phyloP scores from a whole-genome alignment of 2,329 filamentous ascomycete genomes.

The Epichloe scottii region DNA sequence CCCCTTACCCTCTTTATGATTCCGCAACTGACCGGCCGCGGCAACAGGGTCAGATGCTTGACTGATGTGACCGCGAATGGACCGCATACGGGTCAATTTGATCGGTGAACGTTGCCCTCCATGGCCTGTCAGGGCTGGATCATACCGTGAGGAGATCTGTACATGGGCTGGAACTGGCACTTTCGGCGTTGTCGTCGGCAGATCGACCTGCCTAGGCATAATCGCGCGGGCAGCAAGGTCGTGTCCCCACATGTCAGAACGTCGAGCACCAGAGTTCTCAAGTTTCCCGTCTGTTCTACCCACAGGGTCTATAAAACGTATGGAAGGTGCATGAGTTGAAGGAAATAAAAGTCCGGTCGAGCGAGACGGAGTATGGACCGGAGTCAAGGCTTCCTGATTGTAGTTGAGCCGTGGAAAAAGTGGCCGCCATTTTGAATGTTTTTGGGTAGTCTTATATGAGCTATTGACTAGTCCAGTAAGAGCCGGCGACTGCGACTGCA shows the following conservation, averaged over 20 bases:
- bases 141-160: not conserved
- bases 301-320: conserved; percentile 19
- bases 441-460: conserved; percentile 14
- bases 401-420: conserved; percentile 12
- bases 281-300: conserved; percentile 19
- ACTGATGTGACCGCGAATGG: not conserved
- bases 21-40: not conserved
- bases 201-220: not conserved
- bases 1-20: not conserved
- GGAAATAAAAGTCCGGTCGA: conserved; percentile 30
- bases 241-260: not conserved
- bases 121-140: not conserved
- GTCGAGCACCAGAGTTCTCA: not conserved
- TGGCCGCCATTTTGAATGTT: conserved; percentile 14
- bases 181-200: conserved; percentile 13
- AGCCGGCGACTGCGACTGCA: not conserved
- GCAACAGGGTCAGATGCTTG: not conserved
- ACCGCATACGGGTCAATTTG: not conserved
- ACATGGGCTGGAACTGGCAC: conserved; percentile 9
- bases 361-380: conserved; percentile 32
- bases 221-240: not conserved
- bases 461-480: not conserved
- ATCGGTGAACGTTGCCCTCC: not conserved
- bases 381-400: conserved; percentile 10
- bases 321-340: conserved; percentile 18